phyloP scores from a whole-genome alignment of 768 basidiomycete genomes.

The Mycena capillaripes region DNA sequence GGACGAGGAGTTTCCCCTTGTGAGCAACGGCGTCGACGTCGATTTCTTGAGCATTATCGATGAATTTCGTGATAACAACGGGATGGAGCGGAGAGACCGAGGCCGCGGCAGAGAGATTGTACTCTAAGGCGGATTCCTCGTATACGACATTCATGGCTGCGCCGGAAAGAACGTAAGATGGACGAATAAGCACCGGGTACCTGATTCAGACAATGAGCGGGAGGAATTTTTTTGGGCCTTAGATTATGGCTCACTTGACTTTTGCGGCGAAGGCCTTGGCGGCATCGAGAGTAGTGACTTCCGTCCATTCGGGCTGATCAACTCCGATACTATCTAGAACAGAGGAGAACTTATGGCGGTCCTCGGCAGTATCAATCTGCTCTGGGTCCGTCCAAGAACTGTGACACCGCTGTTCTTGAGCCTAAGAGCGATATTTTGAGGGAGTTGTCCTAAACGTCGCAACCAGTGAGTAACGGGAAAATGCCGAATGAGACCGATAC shows the following conservation, averaged over 20 bases:
- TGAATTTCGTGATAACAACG: slow-evolving; percentile 99
- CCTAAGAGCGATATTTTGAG: slow-evolving; percentile 98
- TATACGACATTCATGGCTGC: slow-evolving; percentile 99
- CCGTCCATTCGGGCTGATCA: slow-evolving; percentile 97
- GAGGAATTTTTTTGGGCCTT: neutral
- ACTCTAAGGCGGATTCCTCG: slow-evolving; percentile 89
- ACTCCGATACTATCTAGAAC: slow-evolving; percentile 95
- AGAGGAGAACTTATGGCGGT: slow-evolving; percentile 99
- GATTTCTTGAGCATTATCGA: slow-evolving; percentile 97
- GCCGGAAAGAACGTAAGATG: slow-evolving; percentile 98
- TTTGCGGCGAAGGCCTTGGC: slow-evolving; percentile 92
- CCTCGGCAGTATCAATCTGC: slow-evolving; percentile 97
- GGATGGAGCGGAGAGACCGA: slow-evolving; percentile 97
- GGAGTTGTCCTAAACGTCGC: slow-evolving; percentile 88
- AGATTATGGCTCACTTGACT: slow-evolving; percentile 70
- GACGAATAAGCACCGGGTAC: slow-evolving; percentile 98
- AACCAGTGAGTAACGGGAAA: slow-evolving; percentile 16
- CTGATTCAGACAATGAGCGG: slow-evolving; percentile 52
- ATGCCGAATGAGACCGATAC: slow-evolving; percentile 40
- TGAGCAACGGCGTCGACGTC: slow-evolving; percentile 98
- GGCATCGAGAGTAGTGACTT: slow-evolving; percentile 88
- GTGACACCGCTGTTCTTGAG: slow-evolving; percentile 92
- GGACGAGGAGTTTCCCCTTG: slow-evolving; percentile 91
- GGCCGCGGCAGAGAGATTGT: slow-evolving; percentile 97
- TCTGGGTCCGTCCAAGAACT: slow-evolving; percentile 95